Conservation (phyloP, 306 rosid genomes). For the Sicyos edulis region DNA sequence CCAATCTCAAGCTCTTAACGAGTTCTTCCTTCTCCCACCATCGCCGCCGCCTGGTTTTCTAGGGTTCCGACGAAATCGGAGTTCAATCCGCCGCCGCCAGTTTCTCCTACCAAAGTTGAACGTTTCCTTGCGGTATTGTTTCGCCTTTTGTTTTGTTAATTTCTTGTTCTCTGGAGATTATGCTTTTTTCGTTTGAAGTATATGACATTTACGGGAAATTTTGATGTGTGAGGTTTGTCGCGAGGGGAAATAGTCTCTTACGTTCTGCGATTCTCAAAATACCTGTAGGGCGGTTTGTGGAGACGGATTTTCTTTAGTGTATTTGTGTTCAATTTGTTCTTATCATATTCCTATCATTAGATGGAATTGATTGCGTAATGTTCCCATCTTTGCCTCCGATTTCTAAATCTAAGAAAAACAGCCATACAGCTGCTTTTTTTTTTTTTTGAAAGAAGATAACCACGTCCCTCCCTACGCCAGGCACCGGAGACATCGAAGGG, state of each 20-base stretch:
- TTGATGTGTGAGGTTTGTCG: slow-evolving; percentile 5
- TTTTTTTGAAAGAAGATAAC: too few species aligned
- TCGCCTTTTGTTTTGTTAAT: neutral
- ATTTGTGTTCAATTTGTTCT: neutral
- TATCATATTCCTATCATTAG: neutral
- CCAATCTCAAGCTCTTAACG: neutral
- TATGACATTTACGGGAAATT: neutral
- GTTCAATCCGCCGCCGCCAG: neutral
- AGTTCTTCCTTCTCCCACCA: neutral
- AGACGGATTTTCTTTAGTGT: neutral
- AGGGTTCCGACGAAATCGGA: neutral
- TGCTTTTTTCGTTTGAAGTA: neutral
- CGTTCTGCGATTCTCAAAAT: neutral
- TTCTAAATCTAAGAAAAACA: too few species aligned
- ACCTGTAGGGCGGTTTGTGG: neutral
- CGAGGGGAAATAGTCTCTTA: neutral
- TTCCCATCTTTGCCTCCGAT: neutral
- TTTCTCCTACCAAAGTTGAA: slow-evolving; percentile 1
- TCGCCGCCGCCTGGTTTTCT: neutral
- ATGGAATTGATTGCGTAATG: neutral
- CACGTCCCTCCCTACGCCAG: too few species aligned
- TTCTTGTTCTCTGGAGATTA: neutral
- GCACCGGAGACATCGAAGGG: too few species aligned
- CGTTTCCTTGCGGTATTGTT: slow-evolving; percentile 8
- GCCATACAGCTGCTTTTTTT: too few species aligned